phyloP scores from a whole-genome alignment of 148 eudicot genomes.

The Spergularia marina region DNA sequence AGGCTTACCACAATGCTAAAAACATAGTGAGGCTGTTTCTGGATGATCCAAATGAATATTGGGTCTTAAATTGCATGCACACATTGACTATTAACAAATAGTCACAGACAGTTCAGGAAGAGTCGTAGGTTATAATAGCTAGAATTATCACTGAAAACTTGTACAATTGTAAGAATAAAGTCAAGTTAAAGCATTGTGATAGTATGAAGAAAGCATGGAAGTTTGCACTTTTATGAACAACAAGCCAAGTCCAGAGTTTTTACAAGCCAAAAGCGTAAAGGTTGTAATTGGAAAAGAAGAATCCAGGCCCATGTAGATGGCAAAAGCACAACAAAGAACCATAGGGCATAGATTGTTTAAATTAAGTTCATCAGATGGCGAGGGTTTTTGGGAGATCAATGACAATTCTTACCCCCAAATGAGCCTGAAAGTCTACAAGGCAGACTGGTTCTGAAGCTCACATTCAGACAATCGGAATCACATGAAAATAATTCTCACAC shows the following conservation, averaged over 20 bases:
- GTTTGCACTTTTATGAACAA: neutral
- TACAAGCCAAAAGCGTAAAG: no score
- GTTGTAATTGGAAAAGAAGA: no score
- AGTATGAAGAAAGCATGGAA: neutral
- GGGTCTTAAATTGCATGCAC: no score
- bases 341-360: no score
- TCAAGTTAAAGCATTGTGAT: neutral
- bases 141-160: neutral
- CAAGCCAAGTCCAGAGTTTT: neutral
- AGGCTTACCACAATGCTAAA: no score
- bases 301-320: no score
- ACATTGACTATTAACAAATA: neutral
- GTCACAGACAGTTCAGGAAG: neutral
- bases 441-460: neutral
- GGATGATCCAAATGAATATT: no score
- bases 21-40: no score
- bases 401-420: neutral
- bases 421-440: neutral
- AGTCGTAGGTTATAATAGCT: neutral
- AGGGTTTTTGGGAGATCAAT: neutral
- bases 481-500: neutral
- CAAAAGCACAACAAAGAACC: no score
- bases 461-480: neutral
- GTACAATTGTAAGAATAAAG: neutral
- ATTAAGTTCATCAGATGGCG: neutral